phyloP scores from a whole-genome alignment of 192 early-diverging fungal genomes.

The Backusella circina region DNA sequence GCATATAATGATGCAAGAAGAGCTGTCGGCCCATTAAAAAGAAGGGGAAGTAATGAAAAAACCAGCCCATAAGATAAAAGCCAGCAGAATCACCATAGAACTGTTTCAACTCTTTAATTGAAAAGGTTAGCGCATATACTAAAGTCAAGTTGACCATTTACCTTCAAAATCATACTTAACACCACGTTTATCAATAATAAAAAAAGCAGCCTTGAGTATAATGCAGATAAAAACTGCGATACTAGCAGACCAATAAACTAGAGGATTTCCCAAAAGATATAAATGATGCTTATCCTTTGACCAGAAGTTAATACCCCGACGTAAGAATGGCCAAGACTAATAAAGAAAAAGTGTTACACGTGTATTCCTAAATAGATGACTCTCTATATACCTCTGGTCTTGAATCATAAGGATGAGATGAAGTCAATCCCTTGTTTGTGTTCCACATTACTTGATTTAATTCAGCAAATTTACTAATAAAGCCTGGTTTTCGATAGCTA shows the following conservation, averaged over 20 bases:
- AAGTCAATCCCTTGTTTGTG: conserved; percentile 86
- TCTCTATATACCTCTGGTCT: conserved; percentile 53
- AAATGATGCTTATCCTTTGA: conserved; percentile 74
- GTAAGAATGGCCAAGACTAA: conserved; percentile 81
- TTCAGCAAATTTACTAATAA: conserved; percentile 88
- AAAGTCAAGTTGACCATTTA: neutral
- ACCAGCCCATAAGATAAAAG: conserved; percentile 79
- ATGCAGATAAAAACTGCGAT: conserved; percentile 58
- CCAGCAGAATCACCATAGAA: conserved; percentile 61
- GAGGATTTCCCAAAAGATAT: conserved; percentile 90
- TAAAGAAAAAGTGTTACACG: neutral
- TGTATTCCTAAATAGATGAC: neutral
- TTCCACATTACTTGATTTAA: conserved; percentile 88
- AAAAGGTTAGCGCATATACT: neutral
- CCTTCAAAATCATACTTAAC: conserved; percentile 38
- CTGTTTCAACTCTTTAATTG: conserved; percentile 6
- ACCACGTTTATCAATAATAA: conserved; percentile 50
- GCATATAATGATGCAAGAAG: conserved; percentile 95
- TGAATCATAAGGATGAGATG: conserved; percentile 94
- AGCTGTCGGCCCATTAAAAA: conserved; percentile 90
- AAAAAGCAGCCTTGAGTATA: conserved; percentile 45
- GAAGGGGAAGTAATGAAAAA: conserved; percentile 87
- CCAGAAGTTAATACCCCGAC: conserved; percentile 91
- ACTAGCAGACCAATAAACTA: conserved; percentile 82
- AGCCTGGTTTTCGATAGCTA: conserved; percentile 65